Base-by-base conservation (phyloP, 1,284 basidiomycete species). In the Ustilago curta region DNA sequence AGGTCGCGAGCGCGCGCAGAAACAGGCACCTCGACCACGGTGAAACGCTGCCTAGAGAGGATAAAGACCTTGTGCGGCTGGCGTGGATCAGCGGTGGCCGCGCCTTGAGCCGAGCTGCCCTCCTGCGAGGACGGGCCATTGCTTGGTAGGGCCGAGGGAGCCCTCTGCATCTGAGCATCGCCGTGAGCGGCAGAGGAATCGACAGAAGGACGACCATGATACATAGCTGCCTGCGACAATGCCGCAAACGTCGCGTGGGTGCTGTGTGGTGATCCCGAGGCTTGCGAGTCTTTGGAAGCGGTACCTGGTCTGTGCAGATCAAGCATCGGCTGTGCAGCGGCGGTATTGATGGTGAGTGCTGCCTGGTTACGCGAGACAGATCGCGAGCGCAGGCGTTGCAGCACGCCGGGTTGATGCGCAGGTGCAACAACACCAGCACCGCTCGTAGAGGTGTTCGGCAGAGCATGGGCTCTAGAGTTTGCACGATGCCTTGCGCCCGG, bases 1-100 rank as follows among this genome's bases (percentile, higher is more conserved):
- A 81, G 49, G 27, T 81, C 81, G 14, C 78, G 62, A 4, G 77
- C 79, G 9, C 79, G 72, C 18, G 79, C 78, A 29, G 76, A 49
- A 19, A 72, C 52, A 4, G 69, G 62, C n/a, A 78, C 70, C 48
- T 80, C 69, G 23, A 74, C 71, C 2, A 67, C 58, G 8, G 60
- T 69, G 57, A 73, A 78, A 19, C 76, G 70, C 56, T 82, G 79
- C 32, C 64, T 59, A n/a, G 70, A 78, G 25, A 76, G 58, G 39
- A 82, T 70, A 48, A 59, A 81, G 21, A 82, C 73, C 51, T 75
- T 76, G 68, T 67, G 65, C 43, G 69, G 68, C 49, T 69, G 62
- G 44, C 63, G 58, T 14, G 50, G 49, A 40, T 56, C 54, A 14
- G 47, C 43, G 12, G 29, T 18, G 27, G 54, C 23, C 16, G 21